A percentile compares a stretch with the other conserved stretches of the same genome.
These are phyloP conservation scores for Gnomoniopsis sp. DNA, from an alignment of 2,329 filamentous ascomycete species.

Conservation along the genomic window DNA sequence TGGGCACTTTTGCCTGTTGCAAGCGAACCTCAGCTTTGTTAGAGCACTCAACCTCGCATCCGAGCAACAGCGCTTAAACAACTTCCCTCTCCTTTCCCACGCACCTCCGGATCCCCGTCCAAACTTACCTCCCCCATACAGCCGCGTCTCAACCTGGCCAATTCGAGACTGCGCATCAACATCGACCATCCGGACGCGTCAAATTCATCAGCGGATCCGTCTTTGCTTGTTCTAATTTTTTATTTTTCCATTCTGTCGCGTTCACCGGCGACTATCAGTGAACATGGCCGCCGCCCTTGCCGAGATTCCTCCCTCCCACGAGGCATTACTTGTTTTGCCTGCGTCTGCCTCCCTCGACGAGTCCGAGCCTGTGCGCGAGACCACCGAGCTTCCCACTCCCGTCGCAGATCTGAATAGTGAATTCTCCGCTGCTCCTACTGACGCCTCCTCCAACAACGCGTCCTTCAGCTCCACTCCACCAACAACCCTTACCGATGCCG, in stretches of 20 bases:
- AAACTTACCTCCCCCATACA: not conserved
- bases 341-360: not conserved
- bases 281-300: conserved; percentile 11
- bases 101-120: not conserved
- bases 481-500: conserved; percentile 30
- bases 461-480: conserved; percentile 31
- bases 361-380: not conserved
- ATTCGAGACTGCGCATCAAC: not conserved
- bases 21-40: not conserved
- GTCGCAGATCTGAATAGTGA: conserved; percentile 24
- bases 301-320: conserved; percentile 7
- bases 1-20: not conserved
- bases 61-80: not conserved
- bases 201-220: not conserved
- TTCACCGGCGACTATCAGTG: not conserved
- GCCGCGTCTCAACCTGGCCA: not conserved
- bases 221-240: not conserved
- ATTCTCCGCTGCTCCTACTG: conserved; percentile 26
- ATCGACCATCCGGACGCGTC: conserved; percentile 12
- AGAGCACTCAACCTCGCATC: not conserved
- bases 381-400: conserved; percentile 21
- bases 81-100: not conserved
- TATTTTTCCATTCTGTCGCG: conserved; percentile 1
- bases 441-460: conserved; percentile 26
- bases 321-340: not conserved